Evolutionary conservation across 1,284 basidiomycete species (phyloP).

Genomic region (Ceratobasidium sp.): DNA sequence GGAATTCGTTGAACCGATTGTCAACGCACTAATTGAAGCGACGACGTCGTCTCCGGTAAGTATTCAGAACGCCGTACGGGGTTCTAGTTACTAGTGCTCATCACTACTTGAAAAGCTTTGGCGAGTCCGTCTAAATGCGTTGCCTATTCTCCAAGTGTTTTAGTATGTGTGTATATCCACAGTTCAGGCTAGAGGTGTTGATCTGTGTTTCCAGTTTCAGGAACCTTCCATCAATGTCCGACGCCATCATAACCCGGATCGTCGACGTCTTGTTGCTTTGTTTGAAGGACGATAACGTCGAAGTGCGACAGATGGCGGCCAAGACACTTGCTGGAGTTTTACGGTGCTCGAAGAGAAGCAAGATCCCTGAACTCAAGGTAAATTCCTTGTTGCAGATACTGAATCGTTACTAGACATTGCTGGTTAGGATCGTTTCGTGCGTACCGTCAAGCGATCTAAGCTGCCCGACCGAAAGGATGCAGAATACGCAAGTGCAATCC

Average conservation of each 20-base stretch:
- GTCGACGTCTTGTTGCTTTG: conserved; percentile 86
- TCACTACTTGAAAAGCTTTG: conserved; percentile 66
- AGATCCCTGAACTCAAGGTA: conserved; percentile 87
- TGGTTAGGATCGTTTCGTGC: conserved; percentile 79
- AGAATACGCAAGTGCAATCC: conserved; percentile 77
- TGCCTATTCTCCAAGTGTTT: conserved; percentile 81
- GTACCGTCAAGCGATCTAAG: conserved; percentile 68
- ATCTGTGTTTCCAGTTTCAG: conserved; percentile 62
- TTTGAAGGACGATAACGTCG: conserved; percentile 89
- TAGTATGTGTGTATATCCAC: conserved; percentile 56
- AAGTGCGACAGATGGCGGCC: conserved; percentile 94
- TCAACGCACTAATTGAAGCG: conserved; percentile 69
- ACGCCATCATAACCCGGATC: conserved; percentile 71
- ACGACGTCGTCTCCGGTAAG: conserved; percentile 75
- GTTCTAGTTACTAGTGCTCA: conserved; percentile 31
- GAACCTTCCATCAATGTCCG: conserved; percentile 81
- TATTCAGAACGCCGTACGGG: conserved; percentile 34
- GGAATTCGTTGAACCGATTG: conserved; percentile 69
- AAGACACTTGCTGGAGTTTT: conserved; percentile 90
- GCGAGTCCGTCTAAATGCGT: conserved; percentile 78
- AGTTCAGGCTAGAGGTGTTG: background rate
- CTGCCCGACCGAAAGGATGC: conserved; percentile 79
- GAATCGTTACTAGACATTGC: conserved; percentile 27
- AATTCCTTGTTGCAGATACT: conserved; percentile 30
- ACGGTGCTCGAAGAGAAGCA: conserved; percentile 90